Base-by-base conservation (phyloP, 228 moss, liverwort and hornwort genomes). In the Sphagnum fallax region DNA sequence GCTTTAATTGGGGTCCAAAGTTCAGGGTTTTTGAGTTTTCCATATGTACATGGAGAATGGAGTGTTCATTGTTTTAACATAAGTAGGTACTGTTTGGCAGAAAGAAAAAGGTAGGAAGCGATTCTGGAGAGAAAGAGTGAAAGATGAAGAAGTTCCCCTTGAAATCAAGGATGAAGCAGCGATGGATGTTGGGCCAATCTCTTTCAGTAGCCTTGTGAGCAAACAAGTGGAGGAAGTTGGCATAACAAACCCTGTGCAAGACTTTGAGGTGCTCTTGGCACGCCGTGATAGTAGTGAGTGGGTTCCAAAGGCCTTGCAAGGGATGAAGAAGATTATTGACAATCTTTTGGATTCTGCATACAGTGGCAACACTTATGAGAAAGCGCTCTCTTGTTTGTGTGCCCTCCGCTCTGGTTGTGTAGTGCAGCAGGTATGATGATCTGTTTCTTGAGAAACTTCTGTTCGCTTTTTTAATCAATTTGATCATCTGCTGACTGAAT, bases 321-420 rank as follows among this genome's bases (percentile, higher is more conserved):
- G 87, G 68, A 92, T 98, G 90, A 83, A 89, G 74, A 98, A 92
- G 74, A 83, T 89, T 50, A 89, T 94, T 65, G 76, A 62, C 62
- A 94, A 92, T 76, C 86, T 98, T 61, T 78, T 98, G 48, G 79
- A 89, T 60, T 87, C 91, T 52, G 88, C 93, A 5, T 92, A 93
- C 69, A 90, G 91, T 80, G 97, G 91, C 67, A 93, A 97, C 82
- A 91, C 90, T 2, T 93, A 85, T 72, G 87, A 78, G 66, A 93
- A 93, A 78, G 89, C 93, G 9, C 82, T 98, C 61, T 64, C 89
- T 55, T 98, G 98, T 78, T 82, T 98, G 66, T 65, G 67, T 71
- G 89, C 92, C 70, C 79, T 98, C 52, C 83, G 92, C 74, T 71
- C 71, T 6, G 93, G 98, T 58, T 98, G 98, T 86, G 94, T 98